Evolutionary conservation across 768 basidiomycete genomes (phyloP), one percentile per base, ranked within the genome.

Genomic region (Hydnomerulius pinastri): DNA sequence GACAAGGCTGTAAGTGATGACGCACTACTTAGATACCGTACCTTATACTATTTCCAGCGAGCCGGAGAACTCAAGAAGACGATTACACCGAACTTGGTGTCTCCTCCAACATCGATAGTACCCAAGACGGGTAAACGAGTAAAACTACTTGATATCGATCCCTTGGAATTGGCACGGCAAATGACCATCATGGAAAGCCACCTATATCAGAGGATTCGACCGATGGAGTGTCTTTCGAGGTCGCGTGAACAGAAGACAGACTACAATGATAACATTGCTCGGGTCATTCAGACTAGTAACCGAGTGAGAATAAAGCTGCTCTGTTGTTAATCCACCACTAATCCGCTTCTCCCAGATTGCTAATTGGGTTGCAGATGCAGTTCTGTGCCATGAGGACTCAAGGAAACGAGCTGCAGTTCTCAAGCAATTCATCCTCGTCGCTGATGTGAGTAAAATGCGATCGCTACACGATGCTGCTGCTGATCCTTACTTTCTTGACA

Each of bases 121-220:
- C 93, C 93, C 1, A 88, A 82, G 66, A 71, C 77, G 32, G 75
- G 70, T 51, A 86, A 83, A 72, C 87, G 83, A 68, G 68, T 95
- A 52, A 92, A 91, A 55, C 73, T 98, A 10, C 70, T 83, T 18
- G 96, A 98, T 62, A 81, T 98, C 42, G 90, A 96, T 57, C 77
- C 94, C 1, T 69, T 93, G 48, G 96, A 98, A 69, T 68, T 98
- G 15, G 96, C 95, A 0, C 80, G 96, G 24, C 96, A 98, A 66
- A 71, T 98, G 53, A 98, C 96, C 1, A 85, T 97, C 51, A 77
- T 95, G 74, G 96, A 98, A 69, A 89, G 87, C 56, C 75, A 79
- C 40, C 71, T 95, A 35, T 98, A 92, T 71, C 86, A 88, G 69
- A 85, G 82, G 66, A 96, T 98, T 58, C 83, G 84, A 29, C 87